Evolutionary conservation across 179 eudicot genomes (phyloP).

Genomic region (Camellia oleifera): DNA sequence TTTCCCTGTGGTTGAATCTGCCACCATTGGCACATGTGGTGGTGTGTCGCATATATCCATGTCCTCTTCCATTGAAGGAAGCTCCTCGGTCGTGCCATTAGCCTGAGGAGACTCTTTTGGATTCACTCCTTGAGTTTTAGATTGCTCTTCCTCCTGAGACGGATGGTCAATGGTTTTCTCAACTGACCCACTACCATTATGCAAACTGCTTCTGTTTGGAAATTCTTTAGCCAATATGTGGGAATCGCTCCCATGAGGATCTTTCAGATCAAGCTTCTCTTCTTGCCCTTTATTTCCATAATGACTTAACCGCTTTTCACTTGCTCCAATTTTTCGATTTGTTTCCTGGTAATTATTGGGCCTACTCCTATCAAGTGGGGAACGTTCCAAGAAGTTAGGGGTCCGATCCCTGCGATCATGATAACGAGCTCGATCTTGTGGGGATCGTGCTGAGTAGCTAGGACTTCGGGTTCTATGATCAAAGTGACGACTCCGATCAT

Average conservation of each 20-base stretch:
- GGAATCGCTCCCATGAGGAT: conserved; percentile 30
- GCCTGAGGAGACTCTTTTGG: conserved; percentile 36
- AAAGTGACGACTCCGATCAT: conserved; percentile 45
- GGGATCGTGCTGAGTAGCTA: conserved; percentile 59
- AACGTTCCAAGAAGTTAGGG: conserved; percentile 45
- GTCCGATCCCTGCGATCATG: conserved; percentile 54
- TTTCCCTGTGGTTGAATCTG: conserved; percentile 53
- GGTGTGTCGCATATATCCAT: conserved; percentile 99
- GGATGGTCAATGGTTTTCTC: conserved; percentile 31
- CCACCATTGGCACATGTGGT: conserved; percentile 63
- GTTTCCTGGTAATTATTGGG: conserved; percentile 35
- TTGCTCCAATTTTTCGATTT: conserved; percentile 42
- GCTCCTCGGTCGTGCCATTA: conserved; percentile 52
- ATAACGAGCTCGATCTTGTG: conserved; percentile 46
- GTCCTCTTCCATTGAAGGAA: conserved; percentile 95
- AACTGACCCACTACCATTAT: conserved; percentile 28
- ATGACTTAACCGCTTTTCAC: conserved; percentile 45
- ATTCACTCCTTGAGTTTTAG: conserved; percentile 24
- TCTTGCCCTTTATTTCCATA: conserved; percentile 39
- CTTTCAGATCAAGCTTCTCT: conserved; percentile 44
- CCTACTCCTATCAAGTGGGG: conserved; percentile 53
- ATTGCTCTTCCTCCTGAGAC: conserved; percentile 33
- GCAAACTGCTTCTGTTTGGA: conserved; percentile 30
- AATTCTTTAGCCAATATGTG: conserved; percentile 38
- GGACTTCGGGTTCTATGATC: conserved; percentile 66